Conservation (phyloP, 2,329 filamentous ascomycete species). For the Alternaria tenuissima region DNA sequence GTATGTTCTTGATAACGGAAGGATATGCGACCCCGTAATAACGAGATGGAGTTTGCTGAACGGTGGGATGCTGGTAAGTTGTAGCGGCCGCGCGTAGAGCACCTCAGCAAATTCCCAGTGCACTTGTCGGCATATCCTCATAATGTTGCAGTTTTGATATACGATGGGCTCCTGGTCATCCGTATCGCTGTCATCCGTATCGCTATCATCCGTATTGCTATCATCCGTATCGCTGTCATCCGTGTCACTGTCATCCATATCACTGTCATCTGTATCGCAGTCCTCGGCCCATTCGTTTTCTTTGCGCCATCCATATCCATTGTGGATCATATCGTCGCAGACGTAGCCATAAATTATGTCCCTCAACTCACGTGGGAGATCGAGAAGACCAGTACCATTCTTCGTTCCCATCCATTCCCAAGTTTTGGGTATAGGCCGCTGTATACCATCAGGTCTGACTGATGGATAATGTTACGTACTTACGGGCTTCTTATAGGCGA, state of each 20-base stretch:
- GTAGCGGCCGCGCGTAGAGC: not conserved
- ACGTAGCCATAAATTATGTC: not conserved
- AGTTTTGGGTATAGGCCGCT: not conserved
- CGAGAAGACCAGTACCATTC: not conserved
- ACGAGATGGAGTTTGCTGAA: not conserved
- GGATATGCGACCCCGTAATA: not conserved
- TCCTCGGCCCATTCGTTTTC: no score
- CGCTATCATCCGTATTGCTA: no score
- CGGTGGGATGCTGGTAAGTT: not conserved
- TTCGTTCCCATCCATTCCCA: not conserved
- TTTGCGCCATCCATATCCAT: not conserved
- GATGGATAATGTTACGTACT: not conserved
- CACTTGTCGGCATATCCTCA: not conserved
- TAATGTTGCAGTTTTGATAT: not conserved
- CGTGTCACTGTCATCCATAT: no score
- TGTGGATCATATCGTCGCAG: not conserved
- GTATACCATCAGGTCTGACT: not conserved
- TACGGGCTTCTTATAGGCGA: not conserved
- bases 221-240: no score
- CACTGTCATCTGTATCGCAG: no score
- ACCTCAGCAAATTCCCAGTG: not conserved
- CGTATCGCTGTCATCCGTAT: no score
- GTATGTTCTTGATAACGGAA: constrained; percentile 1
- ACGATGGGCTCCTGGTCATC: no score
- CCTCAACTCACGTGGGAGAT: not conserved